phyloP scores from a whole-genome alignment of 2,329 filamentous ascomycete species.

The Tolypocladium capitatum region DNA sequence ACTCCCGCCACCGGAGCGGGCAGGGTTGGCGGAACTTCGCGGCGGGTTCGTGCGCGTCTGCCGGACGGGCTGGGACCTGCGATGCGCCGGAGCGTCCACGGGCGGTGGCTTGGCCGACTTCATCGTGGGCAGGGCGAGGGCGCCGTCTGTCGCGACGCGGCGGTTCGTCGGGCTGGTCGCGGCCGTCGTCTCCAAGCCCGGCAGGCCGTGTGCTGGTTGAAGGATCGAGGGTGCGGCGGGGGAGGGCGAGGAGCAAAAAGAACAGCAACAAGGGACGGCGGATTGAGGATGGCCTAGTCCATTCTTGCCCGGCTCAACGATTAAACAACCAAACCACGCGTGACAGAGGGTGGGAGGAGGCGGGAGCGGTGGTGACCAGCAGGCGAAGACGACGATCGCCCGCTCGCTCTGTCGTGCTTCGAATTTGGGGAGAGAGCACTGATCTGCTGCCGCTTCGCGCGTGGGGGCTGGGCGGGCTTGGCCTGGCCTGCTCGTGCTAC shows the following conservation, averaged over 20 bases:
- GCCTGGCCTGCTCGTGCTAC: not conserved
- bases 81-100: conserved; percentile 32
- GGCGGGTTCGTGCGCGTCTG: conserved; percentile 53
- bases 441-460: not conserved
- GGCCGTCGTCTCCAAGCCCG: not conserved
- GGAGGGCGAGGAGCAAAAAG: not conserved
- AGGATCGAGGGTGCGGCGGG: not conserved
- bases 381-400: not conserved
- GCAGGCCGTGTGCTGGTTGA: not conserved
- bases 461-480: not conserved
- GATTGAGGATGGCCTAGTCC: not conserved
- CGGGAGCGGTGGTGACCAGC: not conserved
- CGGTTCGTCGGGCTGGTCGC: not conserved
- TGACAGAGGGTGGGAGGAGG: not conserved
- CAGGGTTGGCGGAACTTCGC: conserved; percentile 35
- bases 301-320: not conserved
- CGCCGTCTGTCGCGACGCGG: conserved; percentile 5
- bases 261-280: not conserved
- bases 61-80: conserved; percentile 50
- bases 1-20: conserved; percentile 27
- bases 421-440: not conserved
- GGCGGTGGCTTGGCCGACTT: conserved; percentile 39
- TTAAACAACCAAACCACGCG: not conserved
- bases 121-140: conserved; percentile 29
- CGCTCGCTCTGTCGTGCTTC: not conserved